These are phyloP conservation scores for Pseudocercospora eumusae DNA, from an alignment of 2,329 filamentous ascomycete genomes.

Conservation along the genomic window DNA sequence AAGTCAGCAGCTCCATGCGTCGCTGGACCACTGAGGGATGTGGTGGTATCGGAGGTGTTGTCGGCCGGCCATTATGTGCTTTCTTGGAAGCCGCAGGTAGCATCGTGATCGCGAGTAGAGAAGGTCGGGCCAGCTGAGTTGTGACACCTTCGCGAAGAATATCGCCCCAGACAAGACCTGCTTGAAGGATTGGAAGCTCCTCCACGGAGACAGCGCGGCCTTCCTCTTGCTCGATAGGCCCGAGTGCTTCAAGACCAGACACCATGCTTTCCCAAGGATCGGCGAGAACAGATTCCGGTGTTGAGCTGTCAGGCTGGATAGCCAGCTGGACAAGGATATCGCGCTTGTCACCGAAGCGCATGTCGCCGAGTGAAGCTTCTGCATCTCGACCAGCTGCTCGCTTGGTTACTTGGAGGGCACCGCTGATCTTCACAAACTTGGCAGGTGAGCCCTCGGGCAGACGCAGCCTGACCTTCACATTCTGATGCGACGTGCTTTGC, in stretches of 20 bases:
- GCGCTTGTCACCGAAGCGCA: conserved; percentile 92
- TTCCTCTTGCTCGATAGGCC: conserved; percentile 81
- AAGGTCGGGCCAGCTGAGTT: conserved; percentile 83
- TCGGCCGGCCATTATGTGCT: conserved; percentile 41
- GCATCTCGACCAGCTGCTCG: conserved; percentile 91
- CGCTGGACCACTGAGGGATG: conserved; percentile 94
- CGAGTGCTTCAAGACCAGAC: conserved; percentile 88
- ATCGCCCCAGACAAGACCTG: conserved; percentile 90
- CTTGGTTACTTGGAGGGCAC: conserved; percentile 93
- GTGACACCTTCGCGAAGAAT: conserved; percentile 85
- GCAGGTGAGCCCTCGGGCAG: conserved; percentile 94
- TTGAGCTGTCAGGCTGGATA: conserved; percentile 80
- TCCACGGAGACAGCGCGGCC: conserved; percentile 83
- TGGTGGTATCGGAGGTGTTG: conserved; percentile 82
- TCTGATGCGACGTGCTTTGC: conserved; percentile 95
- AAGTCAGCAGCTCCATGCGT: conserved; percentile 95
- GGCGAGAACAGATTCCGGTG: conserved; percentile 81
- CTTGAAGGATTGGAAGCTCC: conserved; percentile 91
- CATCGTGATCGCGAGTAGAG: conserved; percentile 93
- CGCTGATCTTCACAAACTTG: conserved; percentile 98
- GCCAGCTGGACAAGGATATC: conserved; percentile 93
- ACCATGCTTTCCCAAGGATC: conserved; percentile 98
- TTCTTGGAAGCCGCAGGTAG: conserved; percentile 60
- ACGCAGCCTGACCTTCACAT: conserved; percentile 91
- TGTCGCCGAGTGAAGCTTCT: conserved; percentile 85